Evolutionary conservation across 352 stramenopile genomes (phyloP), one percentile per base, ranked within the genome.

Genomic region (Elongisporangium senticosum): DNA sequence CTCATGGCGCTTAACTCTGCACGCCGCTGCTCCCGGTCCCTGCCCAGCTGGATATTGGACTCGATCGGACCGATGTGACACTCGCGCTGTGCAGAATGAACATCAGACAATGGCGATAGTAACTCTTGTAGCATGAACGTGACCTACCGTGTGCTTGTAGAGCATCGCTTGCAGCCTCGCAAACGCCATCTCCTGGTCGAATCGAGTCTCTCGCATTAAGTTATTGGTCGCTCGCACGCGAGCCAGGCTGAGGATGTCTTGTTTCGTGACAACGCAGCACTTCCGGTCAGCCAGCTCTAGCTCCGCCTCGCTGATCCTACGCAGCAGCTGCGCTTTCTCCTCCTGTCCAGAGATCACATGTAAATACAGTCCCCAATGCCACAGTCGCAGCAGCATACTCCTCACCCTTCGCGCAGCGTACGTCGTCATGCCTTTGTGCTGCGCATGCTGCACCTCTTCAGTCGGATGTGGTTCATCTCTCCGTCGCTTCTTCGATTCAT

Each of bases 11-110:
- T 28, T 13, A 78, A 40, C 6, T 56, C 47, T 13, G 56, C 65
- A 2, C 64, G 67, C 0, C 78, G 73, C 24, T 74, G 56, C 13
- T 49, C 17, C 48, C 65, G 68, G 58, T 80, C 69, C 21, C 60
- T 68, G 6, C 64, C 64, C 14, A 88, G 53, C 48, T 69, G 78
- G 59, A 88, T 80, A 26, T 67, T 74, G 15, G 69, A 69, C 53
- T 76, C 67, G 52, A 83, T 68, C 4, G 71, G 71, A 24, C 68
- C 33, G 13, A 43, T 43, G 2, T 43, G 33, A 43, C 33, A 43
- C 33, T 43, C 33, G 13, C 33, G 33, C 33, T 43, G 11, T 43
- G 33, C 11, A 43, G 28, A 43, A 43, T 17, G 3, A 17, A 0
- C 1, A 4, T 43, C 33, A 43, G 33, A 2, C 1, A 43, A 17